Evolutionary conservation across 2,329 filamentous ascomycete species (phyloP).

Genomic region (Alternaria dauci): DNA sequence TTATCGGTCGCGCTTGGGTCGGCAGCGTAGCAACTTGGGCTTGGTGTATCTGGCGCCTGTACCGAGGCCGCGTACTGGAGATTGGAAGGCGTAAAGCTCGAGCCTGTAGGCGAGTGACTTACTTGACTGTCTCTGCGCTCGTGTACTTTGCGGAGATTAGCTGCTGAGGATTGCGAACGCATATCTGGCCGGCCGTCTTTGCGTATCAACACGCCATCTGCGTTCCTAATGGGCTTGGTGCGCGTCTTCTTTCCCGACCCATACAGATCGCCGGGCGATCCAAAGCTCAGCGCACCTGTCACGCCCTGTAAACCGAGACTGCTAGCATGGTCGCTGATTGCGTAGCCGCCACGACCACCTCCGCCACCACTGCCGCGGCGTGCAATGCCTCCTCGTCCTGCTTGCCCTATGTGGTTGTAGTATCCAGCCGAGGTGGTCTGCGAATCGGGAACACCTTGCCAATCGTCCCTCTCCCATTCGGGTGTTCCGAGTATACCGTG

Average conservation of each 20-base stretch:
- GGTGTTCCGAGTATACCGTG: constrained; percentile 42
- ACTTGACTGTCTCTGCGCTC: constrained; percentile 56
- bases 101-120: constrained; percentile 29
- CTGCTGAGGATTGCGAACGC: constrained; percentile 61
- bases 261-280: constrained; percentile 45
- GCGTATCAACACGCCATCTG: constrained; percentile 60
- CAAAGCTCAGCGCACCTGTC: constrained; percentile 29
- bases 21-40: constrained; percentile 28
- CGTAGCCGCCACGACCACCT: constrained; percentile 30
- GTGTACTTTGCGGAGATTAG: constrained; percentile 61
- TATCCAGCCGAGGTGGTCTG: constrained; percentile 50
- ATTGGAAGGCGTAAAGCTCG: constrained; percentile 35
- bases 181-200: constrained; percentile 62
- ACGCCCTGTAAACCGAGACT: constrained; percentile 43
- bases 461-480: constrained; percentile 54
- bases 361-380: constrained; percentile 48
- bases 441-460: constrained; percentile 44
- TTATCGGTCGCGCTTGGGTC: constrained; percentile 29
- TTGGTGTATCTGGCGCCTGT: constrained; percentile 37
- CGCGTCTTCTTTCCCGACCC: constrained; percentile 58
- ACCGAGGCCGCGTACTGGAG: constrained; percentile 22
- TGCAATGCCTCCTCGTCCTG: constrained; percentile 39
- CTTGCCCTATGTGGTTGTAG: constrained; percentile 40
- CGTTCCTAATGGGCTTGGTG: constrained; percentile 60
- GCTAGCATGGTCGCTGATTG: constrained; percentile 37